Evolutionary conservation across 1,284 basidiomycete species (phyloP), one percentile per base, ranked within the genome.

Genomic region (Schizophyllum commune): DNA sequence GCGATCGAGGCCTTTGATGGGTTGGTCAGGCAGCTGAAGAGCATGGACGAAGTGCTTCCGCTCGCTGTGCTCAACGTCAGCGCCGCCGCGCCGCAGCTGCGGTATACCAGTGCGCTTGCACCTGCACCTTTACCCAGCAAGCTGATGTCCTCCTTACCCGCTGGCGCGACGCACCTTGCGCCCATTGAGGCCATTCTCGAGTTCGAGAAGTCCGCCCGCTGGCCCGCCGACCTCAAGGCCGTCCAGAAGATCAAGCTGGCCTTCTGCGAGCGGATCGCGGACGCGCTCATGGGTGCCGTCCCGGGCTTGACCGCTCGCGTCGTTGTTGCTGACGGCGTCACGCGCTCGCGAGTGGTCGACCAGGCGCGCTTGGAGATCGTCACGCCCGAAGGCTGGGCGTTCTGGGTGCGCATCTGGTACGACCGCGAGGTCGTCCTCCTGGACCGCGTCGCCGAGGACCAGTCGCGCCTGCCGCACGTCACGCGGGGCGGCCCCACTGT

Each of bases 241-340:
- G 91, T 98, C 56, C 96, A 98, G 73, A 94, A 94, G 67, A 91
- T 96, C 75, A 99, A 99, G 74, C 80, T 97, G 1, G 96, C 96
- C 0, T 90, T 99, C 71, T 84, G 96, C 63, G 94, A 95, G 69
- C 82, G 84, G 32, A 79, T 93, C 2, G 91, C 89, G 0, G 75
- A 77, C 13, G 78, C 81, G 0, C 78, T 96, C 55, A 83, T 86
- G 80, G 70, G 72, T 7, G 70, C 78, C 1, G 71, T 80, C 1
- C 67, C 78, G 0, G 85, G 84, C 4, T 71, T 88, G 1, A 79
- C 72, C 11, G 88, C 86, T 0, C 71, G 74, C 7, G 85, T 94
- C 47, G 81, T 83, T 1, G 73, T 87, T 17, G 82, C 84, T 21
- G 78, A 81, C 59, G 78, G 80, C 9, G 65, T 73, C 0, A 72